A percentile compares a stretch with the other conserved stretches of the same genome.
phyloP scores from a whole-genome alignment of 768 basidiomycete species.

The Boletus insuetus region DNA sequence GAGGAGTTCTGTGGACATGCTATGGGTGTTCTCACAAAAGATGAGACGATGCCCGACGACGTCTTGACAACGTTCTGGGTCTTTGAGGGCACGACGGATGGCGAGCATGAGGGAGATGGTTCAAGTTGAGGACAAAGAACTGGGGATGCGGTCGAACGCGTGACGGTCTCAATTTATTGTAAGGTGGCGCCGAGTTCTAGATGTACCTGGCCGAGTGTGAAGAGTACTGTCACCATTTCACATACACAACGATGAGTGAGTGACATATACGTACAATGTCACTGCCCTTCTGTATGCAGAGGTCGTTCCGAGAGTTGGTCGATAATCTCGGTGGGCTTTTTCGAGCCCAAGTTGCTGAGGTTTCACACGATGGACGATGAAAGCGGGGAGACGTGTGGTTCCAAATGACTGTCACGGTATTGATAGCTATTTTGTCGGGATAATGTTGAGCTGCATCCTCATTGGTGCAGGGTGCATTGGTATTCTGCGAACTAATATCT shows the following conservation, averaged over 20 bases:
- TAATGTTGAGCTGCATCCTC: too few species aligned
- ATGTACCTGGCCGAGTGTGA: not conserved
- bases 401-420: too few species aligned
- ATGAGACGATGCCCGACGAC: slow-evolving; percentile 17
- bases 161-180: not conserved
- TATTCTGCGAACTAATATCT: too few species aligned
- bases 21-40: slow-evolving; percentile 4
- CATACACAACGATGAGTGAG: not conserved
- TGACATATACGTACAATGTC: too few species aligned
- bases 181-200: not conserved
- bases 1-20: slow-evolving; percentile 8
- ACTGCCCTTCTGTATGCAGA: too few species aligned
- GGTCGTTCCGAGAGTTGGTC: too few species aligned
- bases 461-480: too few species aligned
- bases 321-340: too few species aligned
- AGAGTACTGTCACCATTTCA: not conserved
- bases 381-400: too few species aligned
- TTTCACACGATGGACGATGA: too few species aligned
- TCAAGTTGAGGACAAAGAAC: not conserved
- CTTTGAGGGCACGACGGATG: slow-evolving; percentile 7
- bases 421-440: too few species aligned
- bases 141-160: not conserved
- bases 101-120: slow-evolving; percentile 9
- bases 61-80: slow-evolving; percentile 2
- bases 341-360: too few species aligned